A percentile compares a stretch with the other conserved stretches of the same genome.
Evolutionary conservation across 306 rosid species (phyloP).

Genomic region (Cicer chorassanicum): DNA sequence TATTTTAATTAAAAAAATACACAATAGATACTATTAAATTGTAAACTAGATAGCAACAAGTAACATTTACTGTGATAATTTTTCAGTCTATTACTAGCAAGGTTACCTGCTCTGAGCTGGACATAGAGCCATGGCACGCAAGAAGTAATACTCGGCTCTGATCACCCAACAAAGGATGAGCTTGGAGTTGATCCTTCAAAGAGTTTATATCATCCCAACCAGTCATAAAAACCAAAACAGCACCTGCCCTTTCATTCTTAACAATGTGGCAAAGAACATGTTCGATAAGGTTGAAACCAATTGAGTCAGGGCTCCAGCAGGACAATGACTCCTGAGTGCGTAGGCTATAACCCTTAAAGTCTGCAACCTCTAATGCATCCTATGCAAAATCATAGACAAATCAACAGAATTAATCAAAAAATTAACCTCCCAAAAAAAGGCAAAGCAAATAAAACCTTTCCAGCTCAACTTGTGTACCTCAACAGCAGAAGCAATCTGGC

Average conservation of each 20-base stretch:
- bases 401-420: conserved; percentile 31
- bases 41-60: conserved; percentile 34
- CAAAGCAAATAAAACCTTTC: neutral
- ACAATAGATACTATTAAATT: conserved; percentile 23
- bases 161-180: conserved; percentile 87
- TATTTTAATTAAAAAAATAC: conserved; percentile 11
- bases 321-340: conserved; percentile 79
- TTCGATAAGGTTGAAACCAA: conserved; percentile 91
- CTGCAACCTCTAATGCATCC: conserved; percentile 80
- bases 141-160: conserved; percentile 70
- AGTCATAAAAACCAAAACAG: conserved; percentile 93
- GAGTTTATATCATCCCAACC: conserved; percentile 98
- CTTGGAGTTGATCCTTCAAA: conserved; percentile 80
- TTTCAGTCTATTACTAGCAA: conserved; percentile 39
- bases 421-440: neutral
- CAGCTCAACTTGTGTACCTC: conserved; percentile 59
- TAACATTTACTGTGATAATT: conserved; percentile 14
- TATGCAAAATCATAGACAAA: conserved; percentile 48
- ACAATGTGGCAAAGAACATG: conserved; percentile 78
- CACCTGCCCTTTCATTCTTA: conserved; percentile 80
- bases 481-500: conserved; percentile 86
- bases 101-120: conserved; percentile 92
- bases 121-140: conserved; percentile 96
- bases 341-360: conserved; percentile 65
- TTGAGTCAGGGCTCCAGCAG: conserved; percentile 85